Conservation (phyloP, 768 basidiomycete species). For the Macrocybe gigantea region DNA sequence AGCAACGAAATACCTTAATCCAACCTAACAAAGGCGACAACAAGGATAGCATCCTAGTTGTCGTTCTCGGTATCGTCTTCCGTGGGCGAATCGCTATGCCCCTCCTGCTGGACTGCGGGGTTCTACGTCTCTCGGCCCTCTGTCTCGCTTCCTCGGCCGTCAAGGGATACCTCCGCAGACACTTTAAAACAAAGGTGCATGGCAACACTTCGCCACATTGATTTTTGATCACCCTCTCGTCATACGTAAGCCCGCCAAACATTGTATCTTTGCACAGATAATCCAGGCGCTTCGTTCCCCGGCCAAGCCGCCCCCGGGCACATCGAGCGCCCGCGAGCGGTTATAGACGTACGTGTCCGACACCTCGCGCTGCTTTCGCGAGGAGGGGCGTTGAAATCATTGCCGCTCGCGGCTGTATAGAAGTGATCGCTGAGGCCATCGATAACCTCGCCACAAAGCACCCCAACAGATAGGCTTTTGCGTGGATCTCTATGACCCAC, state of each 20-base stretch:
- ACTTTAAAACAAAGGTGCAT: slow-evolving; percentile 56
- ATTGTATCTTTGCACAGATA: slow-evolving; percentile 53
- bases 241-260: slow-evolving; percentile 56
- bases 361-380: slow-evolving; percentile 33
- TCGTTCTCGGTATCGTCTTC: slow-evolving; percentile 11
- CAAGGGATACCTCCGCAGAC: slow-evolving; percentile 39
- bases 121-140: slow-evolving; percentile 22
- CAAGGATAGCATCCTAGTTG: neutral
- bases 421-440: slow-evolving; percentile 48
- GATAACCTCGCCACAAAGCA: slow-evolving; percentile 65
- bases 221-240: slow-evolving; percentile 37
- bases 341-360: slow-evolving; percentile 56
- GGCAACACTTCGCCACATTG: slow-evolving; percentile 45
- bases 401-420: slow-evolving; percentile 41
- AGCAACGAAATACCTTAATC: no score
- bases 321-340: slow-evolving; percentile 54
- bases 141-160: slow-evolving; percentile 46
- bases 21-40: no score
- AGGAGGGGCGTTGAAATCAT: slow-evolving; percentile 44
- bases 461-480: slow-evolving; percentile 36
- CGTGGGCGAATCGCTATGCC: no score
- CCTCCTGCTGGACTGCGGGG: no score
- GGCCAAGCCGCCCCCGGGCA: slow-evolving; percentile 66
- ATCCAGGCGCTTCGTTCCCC: slow-evolving; percentile 61
- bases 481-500: slow-evolving; percentile 46